phyloP scores from a whole-genome alignment of 2,329 filamentous ascomycete genomes.

The Lachnellula cervina region DNA sequence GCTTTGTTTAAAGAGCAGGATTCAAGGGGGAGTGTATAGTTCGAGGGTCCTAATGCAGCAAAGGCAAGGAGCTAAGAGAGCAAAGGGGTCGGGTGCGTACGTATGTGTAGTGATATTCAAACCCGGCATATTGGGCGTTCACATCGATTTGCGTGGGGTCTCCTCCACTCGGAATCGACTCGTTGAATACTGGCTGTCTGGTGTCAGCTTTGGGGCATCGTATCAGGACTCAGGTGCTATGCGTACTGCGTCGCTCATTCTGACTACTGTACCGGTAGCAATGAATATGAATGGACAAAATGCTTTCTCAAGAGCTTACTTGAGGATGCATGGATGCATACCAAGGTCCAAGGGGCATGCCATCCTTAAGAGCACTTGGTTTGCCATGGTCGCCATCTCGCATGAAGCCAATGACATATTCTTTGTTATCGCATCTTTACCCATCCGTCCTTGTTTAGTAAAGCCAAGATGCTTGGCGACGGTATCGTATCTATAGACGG shows the following conservation, averaged over 20 bases:
- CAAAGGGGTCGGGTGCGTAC: slow-evolving; percentile 26
- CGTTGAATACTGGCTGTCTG: slow-evolving; percentile 23
- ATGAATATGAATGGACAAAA: neutral
- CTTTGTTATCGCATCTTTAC: neutral
- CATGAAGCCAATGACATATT: neutral
- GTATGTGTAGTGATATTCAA: slow-evolving; percentile 59
- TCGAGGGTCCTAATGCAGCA: too few relatives aligned
- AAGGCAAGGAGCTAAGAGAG: too few relatives aligned
- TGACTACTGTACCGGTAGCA: neutral
- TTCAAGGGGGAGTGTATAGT: too few relatives aligned
- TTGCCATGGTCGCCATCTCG: neutral
- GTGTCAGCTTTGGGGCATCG: slow-evolving; percentile 1
- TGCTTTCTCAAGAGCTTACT: neutral
- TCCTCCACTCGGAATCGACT: slow-evolving; percentile 45
- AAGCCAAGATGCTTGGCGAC: slow-evolving; percentile 1
- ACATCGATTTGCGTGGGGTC: slow-evolving; percentile 46
- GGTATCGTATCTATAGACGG: neutral
- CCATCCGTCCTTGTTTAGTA: neutral
- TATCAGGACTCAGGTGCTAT: too few relatives aligned
- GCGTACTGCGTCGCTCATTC: slow-evolving; percentile 18
- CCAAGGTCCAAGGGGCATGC: neutral
- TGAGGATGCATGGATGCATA: neutral
- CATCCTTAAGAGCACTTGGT: neutral
- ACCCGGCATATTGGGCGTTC: slow-evolving; percentile 51
- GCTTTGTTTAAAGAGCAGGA: too few relatives aligned